These are phyloP conservation scores for Truncatella angustata DNA, from an alignment of 2,329 filamentous ascomycete species.

Conservation along the genomic window DNA sequence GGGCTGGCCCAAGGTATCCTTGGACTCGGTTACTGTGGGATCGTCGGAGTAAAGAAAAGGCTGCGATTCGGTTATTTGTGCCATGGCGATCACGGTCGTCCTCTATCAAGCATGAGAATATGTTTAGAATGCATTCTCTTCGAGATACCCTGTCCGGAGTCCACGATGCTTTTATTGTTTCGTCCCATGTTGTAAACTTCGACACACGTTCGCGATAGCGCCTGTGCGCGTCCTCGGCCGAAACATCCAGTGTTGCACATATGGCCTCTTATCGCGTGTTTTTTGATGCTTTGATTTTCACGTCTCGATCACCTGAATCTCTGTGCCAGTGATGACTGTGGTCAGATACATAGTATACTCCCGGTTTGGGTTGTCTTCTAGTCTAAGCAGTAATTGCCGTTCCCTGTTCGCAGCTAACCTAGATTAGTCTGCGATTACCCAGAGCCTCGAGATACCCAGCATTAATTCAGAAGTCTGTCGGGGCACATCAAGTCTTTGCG, in stretches of 20 bases:
- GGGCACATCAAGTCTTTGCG: too few species aligned
- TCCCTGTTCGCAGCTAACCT: too few species aligned
- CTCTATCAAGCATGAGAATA: background rate
- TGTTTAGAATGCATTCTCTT: background rate
- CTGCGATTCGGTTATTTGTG: background rate
- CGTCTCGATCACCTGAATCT: too few species aligned
- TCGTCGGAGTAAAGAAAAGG: slow-evolving; percentile 1
- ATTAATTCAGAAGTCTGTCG: too few species aligned
- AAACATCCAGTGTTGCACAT: background rate
- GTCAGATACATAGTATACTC: too few species aligned
- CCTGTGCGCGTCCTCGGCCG: slow-evolving; percentile 1
- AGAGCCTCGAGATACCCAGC: too few species aligned
- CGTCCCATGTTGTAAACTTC: background rate
- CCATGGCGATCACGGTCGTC: background rate
- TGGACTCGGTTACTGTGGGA: background rate
- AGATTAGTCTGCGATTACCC: too few species aligned
- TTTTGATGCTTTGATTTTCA: too few species aligned
- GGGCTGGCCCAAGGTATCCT: background rate
- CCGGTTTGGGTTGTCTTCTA: too few species aligned
- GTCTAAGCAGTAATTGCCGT: too few species aligned
- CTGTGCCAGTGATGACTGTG: too few species aligned
- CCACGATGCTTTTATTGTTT: background rate
- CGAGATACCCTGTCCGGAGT: background rate
- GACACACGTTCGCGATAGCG: background rate
- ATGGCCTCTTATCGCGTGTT: too few species aligned